Conservation (phyloP, 106 monocot genomes). For the Dendrobium officinale region DNA sequence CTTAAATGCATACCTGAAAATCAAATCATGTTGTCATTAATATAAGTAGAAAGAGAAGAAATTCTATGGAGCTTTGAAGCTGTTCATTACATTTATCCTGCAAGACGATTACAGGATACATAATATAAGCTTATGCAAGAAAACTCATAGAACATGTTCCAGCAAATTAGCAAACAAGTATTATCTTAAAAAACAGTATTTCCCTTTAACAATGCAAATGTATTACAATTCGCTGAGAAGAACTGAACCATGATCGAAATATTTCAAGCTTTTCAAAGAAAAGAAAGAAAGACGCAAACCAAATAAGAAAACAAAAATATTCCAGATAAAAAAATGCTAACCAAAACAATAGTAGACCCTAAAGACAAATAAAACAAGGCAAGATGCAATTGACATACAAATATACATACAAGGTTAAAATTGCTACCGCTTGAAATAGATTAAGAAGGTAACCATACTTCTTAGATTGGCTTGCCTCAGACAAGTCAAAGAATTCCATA, state of each 20-base stretch:
- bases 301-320: not conserved
- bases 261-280: not conserved
- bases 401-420: not conserved
- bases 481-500: constrained; percentile 88
- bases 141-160: not conserved
- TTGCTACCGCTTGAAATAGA: not conserved
- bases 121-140: not conserved
- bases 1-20: constrained; percentile 88
- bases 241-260: not conserved
- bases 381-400: not conserved
- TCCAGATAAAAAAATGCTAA: not conserved
- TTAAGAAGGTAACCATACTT: constrained; percentile 35
- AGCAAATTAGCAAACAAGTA: not conserved
- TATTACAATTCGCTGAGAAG: not conserved
- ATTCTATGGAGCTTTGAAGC: too few relatives aligned
- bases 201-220: not conserved
- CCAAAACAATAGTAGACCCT: not conserved
- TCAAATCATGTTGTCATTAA: not conserved
- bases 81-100: too few relatives aligned
- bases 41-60: not conserved
- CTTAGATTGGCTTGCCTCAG: constrained; percentile 71
- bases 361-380: not conserved
- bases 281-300: not conserved
- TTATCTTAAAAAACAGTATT: not conserved
- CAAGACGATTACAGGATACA: too few relatives aligned